A percentile compares a stretch with the other conserved stretches of the same genome.
phyloP scores from a whole-genome alignment of 2,329 filamentous ascomycete genomes.

The Colletotrichum tamarilloi region DNA sequence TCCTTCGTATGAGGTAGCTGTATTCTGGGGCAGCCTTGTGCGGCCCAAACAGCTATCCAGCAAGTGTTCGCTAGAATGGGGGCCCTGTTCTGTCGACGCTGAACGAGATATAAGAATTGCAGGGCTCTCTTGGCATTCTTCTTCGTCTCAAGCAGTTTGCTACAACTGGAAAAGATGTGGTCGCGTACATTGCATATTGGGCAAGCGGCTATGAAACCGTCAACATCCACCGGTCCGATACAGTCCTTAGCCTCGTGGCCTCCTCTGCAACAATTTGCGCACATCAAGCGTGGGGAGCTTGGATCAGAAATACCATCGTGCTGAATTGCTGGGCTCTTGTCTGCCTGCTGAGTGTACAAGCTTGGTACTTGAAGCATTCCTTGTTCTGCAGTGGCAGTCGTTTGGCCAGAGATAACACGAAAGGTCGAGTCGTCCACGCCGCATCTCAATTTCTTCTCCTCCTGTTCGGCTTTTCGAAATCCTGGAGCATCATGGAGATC shows the following conservation, averaged over 20 bases:
- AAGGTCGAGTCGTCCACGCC: background rate
- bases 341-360: background rate
- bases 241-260: conserved; percentile 14
- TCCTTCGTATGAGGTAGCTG: conserved; percentile 9
- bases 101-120: conserved; percentile 11
- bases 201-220: conserved; percentile 15
- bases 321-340: background rate
- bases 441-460: background rate
- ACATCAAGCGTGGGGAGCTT: background rate
- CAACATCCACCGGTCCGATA: conserved; percentile 11
- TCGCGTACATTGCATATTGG: conserved; percentile 7
- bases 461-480: background rate
- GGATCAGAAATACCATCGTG: background rate
- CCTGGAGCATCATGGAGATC: background rate
- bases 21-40: background rate
- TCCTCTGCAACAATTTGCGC: conserved; percentile 10
- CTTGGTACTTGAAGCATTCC: background rate
- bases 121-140: background rate
- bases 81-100: conserved; percentile 9
- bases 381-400: background rate
- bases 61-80: conserved; percentile 6
- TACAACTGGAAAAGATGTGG: background rate
- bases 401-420: background rate
- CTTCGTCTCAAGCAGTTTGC: background rate
- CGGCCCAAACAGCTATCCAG: conserved; percentile 13